Base-by-base conservation (phyloP, 1,139 yeast species). In the Petasospora rhodanensis region DNA sequence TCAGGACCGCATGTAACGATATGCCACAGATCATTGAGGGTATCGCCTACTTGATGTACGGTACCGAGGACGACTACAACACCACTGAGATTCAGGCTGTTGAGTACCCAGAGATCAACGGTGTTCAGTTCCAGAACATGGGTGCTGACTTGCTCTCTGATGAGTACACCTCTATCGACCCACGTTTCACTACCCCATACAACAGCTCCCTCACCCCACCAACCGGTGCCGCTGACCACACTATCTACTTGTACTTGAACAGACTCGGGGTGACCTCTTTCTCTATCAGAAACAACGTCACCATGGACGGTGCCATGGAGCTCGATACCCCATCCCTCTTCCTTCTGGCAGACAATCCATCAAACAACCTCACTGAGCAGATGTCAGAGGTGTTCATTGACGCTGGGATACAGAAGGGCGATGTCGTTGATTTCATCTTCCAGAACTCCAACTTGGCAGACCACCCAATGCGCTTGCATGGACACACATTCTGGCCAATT, bases 381-480 rank as follows among this genome's bases (percentile, higher is more conserved):
- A 25, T 24, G 27, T 11, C 28, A 2, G 29, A 31, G 7, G 37
- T 24, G 18, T 46, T 68, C 68, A 46, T 55, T 70, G 14, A 68
- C 58, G 53, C 70, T 62, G 24, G 64, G 64, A 48, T 70, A 70
- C 43, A 61, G 66, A 55, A 64, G 29, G 73, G 70, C 32, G 74
- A 76, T 35, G 64, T 37, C 5, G 69, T 84, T 31, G 93, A 84
- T 49, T 62, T 84, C 35, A 73, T 81, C 9, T 56, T 84, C 33
- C 81, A 82, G 55, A 80, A 84, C 45, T 58, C 64, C 44, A 95
- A 84, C 58, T 82, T 86, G 32, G 93, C 93, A 54, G 73, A 75
- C 39, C 95, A 84, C 59, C 95, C 95, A 10, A 82, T 85, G 78
- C 95, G 84, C 56, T 62, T 84, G 47, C 95, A 84, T 51, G 95